These are phyloP conservation scores for Termitomyces sp. DNA, from an alignment of 768 basidiomycete species.

Conservation along the genomic window DNA sequence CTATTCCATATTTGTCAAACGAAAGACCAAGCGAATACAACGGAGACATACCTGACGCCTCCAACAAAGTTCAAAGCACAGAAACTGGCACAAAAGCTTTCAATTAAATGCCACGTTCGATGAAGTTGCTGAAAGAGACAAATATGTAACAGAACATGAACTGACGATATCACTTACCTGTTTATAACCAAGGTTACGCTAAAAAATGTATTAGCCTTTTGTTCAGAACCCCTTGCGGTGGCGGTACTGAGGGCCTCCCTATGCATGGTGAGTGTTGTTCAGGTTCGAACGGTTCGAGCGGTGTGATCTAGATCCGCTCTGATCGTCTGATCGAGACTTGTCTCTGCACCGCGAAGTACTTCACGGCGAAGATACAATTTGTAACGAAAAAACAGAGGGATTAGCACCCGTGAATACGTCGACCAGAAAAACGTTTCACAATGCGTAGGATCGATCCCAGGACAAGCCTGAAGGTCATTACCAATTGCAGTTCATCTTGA, in stretches of 20 bases:
- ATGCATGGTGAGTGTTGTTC: slow-evolving; percentile 94
- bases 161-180: slow-evolving; percentile 42
- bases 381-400: slow-evolving; percentile 34
- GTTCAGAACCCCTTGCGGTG: slow-evolving; percentile 29
- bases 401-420: slow-evolving; percentile 64
- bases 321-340: not conserved
- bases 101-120: slow-evolving; percentile 76
- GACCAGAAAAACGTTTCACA: slow-evolving; percentile 10
- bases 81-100: slow-evolving; percentile 86
- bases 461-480: slow-evolving; percentile 27
- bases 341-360: slow-evolving; percentile 16
- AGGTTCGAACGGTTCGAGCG: slow-evolving; percentile 70
- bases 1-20: slow-evolving; percentile 28
- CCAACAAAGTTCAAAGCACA: slow-evolving; percentile 90
- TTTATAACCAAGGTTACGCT: slow-evolving; percentile 78
- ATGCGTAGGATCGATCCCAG: slow-evolving; percentile 23
- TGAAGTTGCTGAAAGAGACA: slow-evolving; percentile 62
- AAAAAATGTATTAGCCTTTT: slow-evolving; percentile 44
- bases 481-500: slow-evolving; percentile 42
- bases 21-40: not conserved
- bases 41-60: slow-evolving; percentile 57
- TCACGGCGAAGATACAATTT: no score
- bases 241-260: no score
- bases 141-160: slow-evolving; percentile 6
- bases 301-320: slow-evolving; percentile 87